Evolutionary conservation across 2,329 filamentous ascomycete species (phyloP), one percentile per base, ranked within the genome.

Genomic region (Endothia cerciana): DNA sequence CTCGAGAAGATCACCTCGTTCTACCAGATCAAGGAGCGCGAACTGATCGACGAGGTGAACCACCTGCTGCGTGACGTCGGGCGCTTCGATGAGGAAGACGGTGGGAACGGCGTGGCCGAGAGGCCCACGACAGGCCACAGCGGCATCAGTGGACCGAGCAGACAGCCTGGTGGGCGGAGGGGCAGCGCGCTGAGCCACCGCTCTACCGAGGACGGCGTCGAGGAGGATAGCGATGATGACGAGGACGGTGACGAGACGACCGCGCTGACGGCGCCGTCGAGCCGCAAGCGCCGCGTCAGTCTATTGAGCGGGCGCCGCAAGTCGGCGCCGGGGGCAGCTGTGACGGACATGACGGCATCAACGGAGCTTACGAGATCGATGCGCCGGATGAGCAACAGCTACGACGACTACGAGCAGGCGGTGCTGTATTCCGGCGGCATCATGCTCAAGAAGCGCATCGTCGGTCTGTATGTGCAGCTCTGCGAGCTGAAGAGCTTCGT

Each of bases 401-500:
- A 88, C 68, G 92, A 95, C 55, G 91, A 96, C 73, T 91, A 91
- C 72, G 93, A 97, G 71, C 89, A 92, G 70, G 86, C 87, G 4
- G 84, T 93, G 68, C 74, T 85, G 19, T 87, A 85, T 73, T 87
- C 85, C 57, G 88, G 90, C 1, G 86, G 87, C 33, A 91, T 98
- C 70, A 94, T 93, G 73, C 81, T 99, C 69, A 98, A 98, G 84
- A 97, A 97, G 81, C 89, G 94, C 63, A 90, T 93, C 64, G 88
- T 97, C 70, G 89, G 89, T 74, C 83, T 94, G 67, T 99, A 97
- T 75, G 95, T 99, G 56, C 91, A 92, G 70, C 82, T 98, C 22
- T 97, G 94, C 79, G 95, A 97, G 77, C 87, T 99, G 73, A 96
- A 97, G 75, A 98, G 94, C 1, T 99, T 94, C 74, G 89, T 94